phyloP scores from a whole-genome alignment of 148 eudicot species.

The Rhododendron ferrugineum region DNA sequence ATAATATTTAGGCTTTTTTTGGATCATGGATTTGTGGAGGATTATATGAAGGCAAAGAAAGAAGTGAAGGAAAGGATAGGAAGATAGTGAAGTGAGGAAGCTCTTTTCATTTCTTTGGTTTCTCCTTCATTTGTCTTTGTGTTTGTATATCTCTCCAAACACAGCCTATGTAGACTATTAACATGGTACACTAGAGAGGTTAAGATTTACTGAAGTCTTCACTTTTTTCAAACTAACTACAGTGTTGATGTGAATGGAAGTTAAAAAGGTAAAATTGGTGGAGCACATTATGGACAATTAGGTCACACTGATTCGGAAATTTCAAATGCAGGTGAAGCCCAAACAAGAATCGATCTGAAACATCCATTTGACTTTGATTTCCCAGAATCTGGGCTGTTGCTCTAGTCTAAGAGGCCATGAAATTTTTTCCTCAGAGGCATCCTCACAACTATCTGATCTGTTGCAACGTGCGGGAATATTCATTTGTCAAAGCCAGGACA shows the following conservation, averaged over 20 bases:
- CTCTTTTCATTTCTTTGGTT: neutral
- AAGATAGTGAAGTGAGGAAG: neutral
- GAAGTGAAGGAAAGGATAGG: neutral
- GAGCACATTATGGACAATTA: neutral
- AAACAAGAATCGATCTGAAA: neutral
- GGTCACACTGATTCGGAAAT: neutral
- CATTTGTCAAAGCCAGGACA: neutral
- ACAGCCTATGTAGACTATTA: neutral
- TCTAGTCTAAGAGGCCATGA: neutral
- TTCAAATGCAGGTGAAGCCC: neutral
- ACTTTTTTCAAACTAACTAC: neutral
- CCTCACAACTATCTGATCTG: neutral
- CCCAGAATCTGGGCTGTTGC: neutral
- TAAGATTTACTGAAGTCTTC: constrained; percentile 1
- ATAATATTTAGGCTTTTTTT: neutral
- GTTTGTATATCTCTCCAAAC: neutral
- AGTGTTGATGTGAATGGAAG: neutral
- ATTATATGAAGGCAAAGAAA: neutral
- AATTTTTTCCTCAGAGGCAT: neutral
- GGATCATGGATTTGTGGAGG: neutral
- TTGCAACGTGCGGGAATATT: neutral
- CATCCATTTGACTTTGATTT: neutral
- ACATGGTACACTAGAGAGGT: neutral
- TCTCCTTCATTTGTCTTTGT: neutral
- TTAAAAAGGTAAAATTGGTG: neutral